Conservation (phyloP, 2,329 filamentous ascomycete genomes). For the Dothideomycetes sp. region DNA sequence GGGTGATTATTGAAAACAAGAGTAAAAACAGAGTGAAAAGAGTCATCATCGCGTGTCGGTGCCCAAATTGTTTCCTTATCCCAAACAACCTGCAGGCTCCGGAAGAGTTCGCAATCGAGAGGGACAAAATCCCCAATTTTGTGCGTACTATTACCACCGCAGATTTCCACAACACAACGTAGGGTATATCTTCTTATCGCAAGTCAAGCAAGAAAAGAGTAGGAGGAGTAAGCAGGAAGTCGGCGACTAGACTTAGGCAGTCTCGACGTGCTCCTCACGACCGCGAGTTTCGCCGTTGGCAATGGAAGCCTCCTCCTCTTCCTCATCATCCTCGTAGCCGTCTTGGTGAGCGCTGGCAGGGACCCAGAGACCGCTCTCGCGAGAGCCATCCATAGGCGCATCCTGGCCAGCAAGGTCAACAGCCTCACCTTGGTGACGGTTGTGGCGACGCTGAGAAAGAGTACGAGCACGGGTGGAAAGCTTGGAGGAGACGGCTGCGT, state of each 20-base stretch:
- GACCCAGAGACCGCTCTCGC: constrained; percentile 72
- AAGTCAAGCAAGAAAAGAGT: neutral
- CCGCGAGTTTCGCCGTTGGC: constrained; percentile 31
- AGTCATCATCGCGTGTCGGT: neutral
- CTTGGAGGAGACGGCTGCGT: constrained; percentile 77
- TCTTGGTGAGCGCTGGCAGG: constrained; percentile 58
- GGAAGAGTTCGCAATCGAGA: too few relatives aligned
- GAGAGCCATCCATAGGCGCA: constrained; percentile 52
- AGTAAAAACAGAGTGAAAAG: neutral
- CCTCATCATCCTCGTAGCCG: constrained; percentile 51
- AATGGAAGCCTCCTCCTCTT: constrained; percentile 48
- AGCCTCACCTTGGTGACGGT: constrained; percentile 51
- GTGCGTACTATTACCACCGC: neutral
- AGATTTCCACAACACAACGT: neutral
- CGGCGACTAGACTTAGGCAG: constrained; percentile 7
- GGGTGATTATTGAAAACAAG: neutral
- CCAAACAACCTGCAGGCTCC: neutral
- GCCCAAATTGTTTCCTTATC: neutral
- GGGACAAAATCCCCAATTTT: too few relatives aligned
- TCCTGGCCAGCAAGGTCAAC: constrained; percentile 79
- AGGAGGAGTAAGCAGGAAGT: neutral
- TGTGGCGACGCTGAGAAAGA: constrained; percentile 72
- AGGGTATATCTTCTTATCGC: neutral
- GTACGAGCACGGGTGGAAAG: constrained; percentile 80
- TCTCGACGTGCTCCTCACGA: constrained; percentile 33